A percentile compares a stretch with the other conserved stretches of the same genome.
Evolutionary conservation across 2,329 filamentous ascomycete species (phyloP).

Genomic region (Aspergillus nomiae): DNA sequence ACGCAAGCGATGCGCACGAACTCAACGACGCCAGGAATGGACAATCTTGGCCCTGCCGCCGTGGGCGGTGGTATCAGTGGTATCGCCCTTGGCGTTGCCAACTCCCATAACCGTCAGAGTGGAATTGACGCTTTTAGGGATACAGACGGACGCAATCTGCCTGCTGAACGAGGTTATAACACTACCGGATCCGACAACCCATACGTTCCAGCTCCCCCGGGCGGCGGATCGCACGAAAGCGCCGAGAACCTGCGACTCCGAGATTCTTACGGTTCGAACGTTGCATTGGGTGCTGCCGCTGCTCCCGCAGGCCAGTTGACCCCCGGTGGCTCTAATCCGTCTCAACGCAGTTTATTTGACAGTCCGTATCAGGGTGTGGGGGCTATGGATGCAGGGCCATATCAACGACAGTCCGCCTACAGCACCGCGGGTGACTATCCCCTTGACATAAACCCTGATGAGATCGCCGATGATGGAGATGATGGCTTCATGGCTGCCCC

Average conservation of each 20-base stretch:
- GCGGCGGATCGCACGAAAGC: slow-evolving; percentile 17
- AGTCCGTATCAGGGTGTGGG: slow-evolving; percentile 33
- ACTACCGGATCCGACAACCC: slow-evolving; percentile 40
- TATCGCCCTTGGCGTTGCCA: slow-evolving; percentile 67
- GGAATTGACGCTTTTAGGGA: slow-evolving; percentile 63
- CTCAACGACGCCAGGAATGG: slow-evolving; percentile 61
- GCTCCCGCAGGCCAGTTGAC: slow-evolving; percentile 36
- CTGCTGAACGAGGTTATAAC: slow-evolving; percentile 38
- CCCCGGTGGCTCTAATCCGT: slow-evolving; percentile 38
- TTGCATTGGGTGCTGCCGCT: slow-evolving; percentile 36
- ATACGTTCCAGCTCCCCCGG: slow-evolving; percentile 33
- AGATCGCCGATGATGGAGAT: slow-evolving; percentile 84
- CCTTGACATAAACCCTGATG: slow-evolving; percentile 69
- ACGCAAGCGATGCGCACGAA: slow-evolving; percentile 36
- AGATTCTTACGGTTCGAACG: slow-evolving; percentile 42
- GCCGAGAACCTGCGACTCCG: slow-evolving; percentile 36
- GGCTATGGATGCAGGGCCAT: slow-evolving; percentile 63
- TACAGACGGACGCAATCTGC: slow-evolving; percentile 30
- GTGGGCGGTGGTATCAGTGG: slow-evolving; percentile 67
- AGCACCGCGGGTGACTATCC: slow-evolving; percentile 52
- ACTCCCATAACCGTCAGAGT: slow-evolving; percentile 65
- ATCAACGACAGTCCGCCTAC: slow-evolving; percentile 60
- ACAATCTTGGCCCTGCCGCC: slow-evolving; percentile 66
- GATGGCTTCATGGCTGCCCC: slow-evolving; percentile 67
- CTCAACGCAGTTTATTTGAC: slow-evolving; percentile 55